Conservation (phyloP, 1,139 yeast species). For the Hansenula lynferdii region DNA sequence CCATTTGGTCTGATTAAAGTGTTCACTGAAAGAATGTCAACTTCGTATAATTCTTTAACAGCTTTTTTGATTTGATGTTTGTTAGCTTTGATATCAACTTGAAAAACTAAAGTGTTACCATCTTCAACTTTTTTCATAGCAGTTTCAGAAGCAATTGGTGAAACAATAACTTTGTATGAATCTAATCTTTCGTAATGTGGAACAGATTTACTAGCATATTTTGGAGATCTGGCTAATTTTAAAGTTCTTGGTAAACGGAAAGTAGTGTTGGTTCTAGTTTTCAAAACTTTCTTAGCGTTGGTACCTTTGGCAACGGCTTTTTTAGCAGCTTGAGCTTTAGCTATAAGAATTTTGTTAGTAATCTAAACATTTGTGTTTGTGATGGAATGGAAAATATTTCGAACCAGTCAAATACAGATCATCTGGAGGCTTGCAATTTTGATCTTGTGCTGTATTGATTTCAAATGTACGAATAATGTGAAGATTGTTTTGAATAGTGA, state of each 20-base stretch:
- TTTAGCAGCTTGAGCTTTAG: constrained; percentile 96
- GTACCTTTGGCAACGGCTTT: constrained; percentile 99
- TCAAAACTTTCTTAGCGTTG: constrained; percentile 83
- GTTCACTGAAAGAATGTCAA: constrained; percentile 91
- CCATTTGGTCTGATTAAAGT: constrained; percentile 98
- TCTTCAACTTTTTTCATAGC: constrained; percentile 99
- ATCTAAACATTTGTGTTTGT: neutral
- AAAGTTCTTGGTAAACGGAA: constrained; percentile 99
- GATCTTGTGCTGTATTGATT: too few relatives aligned
- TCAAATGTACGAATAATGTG: too few relatives aligned
- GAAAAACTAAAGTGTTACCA: constrained; percentile 98
- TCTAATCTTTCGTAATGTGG: constrained; percentile 98
- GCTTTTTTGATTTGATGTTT: constrained; percentile 98
- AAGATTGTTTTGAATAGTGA: too few relatives aligned
- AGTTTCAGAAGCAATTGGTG: constrained; percentile 97
- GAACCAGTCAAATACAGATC: too few relatives aligned
- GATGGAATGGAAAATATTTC: neutral
- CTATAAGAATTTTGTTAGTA: constrained; percentile 23
- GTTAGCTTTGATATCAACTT: constrained; percentile 95
- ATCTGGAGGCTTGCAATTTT: too few relatives aligned
- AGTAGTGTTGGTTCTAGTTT: constrained; percentile 93
- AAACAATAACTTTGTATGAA: constrained; percentile 90
- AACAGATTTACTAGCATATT: constrained; percentile 92
- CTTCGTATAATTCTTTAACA: constrained; percentile 96
- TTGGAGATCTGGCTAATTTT: constrained; percentile 90